Evolutionary conservation across 2,329 filamentous ascomycete species (phyloP).

Genomic region (Fonsecaea erecta): DNA sequence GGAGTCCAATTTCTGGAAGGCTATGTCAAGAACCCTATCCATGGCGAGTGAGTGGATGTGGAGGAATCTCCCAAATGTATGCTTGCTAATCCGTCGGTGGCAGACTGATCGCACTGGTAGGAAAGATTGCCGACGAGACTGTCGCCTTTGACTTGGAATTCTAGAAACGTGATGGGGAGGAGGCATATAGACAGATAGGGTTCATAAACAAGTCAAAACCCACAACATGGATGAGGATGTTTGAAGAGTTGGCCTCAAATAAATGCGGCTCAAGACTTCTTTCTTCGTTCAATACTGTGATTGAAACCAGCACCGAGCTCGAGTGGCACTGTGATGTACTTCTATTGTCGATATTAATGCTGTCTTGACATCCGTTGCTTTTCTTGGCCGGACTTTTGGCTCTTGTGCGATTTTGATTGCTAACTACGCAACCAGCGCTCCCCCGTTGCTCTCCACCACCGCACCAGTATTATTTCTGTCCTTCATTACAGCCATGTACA

Average conservation of each 20-base stretch:
- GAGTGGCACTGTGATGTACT: too few species aligned
- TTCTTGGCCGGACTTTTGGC: too few species aligned
- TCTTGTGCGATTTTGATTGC: too few species aligned
- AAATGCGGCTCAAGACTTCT: not conserved
- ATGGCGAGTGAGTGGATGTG: not conserved
- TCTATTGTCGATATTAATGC: too few species aligned
- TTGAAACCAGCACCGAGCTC: too few species aligned
- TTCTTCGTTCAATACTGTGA: too few species aligned
- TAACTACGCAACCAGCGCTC: slow-evolving; percentile 22
- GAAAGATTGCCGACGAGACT: not conserved
- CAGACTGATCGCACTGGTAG: not conserved
- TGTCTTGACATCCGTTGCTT: too few species aligned
- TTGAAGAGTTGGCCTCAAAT: not conserved
- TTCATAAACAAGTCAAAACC: not conserved
- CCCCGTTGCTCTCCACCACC: slow-evolving; percentile 50
- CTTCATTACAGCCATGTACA: slow-evolving; percentile 53
- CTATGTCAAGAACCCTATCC: not conserved
- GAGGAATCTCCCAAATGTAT: not conserved
- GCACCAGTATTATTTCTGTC: slow-evolving; percentile 52
- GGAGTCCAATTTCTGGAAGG: not conserved
- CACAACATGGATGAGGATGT: too few species aligned
- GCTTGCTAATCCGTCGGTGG: not conserved
- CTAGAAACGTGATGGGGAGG: not conserved
- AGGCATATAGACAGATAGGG: not conserved
- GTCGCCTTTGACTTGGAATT: not conserved